Evolutionary conservation across 345 rosid genomes (phyloP).

Genomic region (Eucalyptus sp.): DNA sequence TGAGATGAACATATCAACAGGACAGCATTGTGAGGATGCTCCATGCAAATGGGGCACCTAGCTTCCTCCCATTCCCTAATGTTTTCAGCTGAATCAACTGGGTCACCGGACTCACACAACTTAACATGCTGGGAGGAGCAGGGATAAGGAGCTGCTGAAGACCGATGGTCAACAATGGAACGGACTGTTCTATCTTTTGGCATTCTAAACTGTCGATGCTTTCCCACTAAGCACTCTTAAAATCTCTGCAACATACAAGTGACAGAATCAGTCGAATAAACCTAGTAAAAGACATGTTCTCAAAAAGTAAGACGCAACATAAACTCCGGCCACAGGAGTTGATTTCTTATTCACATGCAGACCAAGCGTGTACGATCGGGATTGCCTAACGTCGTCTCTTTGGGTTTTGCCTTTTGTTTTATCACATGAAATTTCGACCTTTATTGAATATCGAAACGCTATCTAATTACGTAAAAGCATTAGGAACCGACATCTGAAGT

Average conservation of each 20-base stretch:
- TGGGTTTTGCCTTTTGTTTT: not conserved
- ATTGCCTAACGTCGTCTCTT: not conserved
- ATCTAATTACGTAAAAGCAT: not conserved
- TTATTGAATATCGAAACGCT: not conserved
- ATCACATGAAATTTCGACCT: not conserved
- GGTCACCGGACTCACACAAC: constrained; percentile 2
- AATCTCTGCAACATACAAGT: not conserved
- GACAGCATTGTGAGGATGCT: constrained; percentile 68
- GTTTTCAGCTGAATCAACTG: constrained; percentile 10
- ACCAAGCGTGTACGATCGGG: not conserved
- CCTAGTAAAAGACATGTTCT: not conserved
- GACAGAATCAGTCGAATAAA: not conserved
- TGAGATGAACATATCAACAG: constrained; percentile 48
- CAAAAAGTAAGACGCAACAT: not conserved
- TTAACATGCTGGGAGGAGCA: constrained; percentile 17
- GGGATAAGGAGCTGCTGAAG: constrained; percentile 41
- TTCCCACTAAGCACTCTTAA: not conserved
- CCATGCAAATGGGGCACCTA: constrained; percentile 66
- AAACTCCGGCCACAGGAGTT: not conserved
- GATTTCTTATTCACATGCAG: not conserved
- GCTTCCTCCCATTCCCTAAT: constrained; percentile 53
- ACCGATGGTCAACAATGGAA: constrained; percentile 8
- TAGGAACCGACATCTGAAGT: not conserved
- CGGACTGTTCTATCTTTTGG: constrained; percentile 32
- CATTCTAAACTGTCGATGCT: constrained; percentile 4